Base-by-base conservation (phyloP, 140 eudicot species). In the Flaveria floridana region DNA sequence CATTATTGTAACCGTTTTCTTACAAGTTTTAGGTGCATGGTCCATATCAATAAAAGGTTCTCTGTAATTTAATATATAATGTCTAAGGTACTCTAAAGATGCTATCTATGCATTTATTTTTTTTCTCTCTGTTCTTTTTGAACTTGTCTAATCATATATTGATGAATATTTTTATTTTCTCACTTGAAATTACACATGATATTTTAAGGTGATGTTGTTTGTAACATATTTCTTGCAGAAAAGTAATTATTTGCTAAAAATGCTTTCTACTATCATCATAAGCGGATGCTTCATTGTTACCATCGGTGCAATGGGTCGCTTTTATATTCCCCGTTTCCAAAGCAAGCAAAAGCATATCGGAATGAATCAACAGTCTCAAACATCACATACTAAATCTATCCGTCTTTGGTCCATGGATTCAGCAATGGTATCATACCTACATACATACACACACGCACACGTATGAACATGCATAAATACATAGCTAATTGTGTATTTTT, bases 261-360 rank as follows among this genome's bases (percentile, higher is more conserved):
- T 83, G 70, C 65, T 90, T 56, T 82, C 89, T 37, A 71, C 79
- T 47, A 53, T 82, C 34, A 59, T 94, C 68, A 82, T 80, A 64
- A 80, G 87, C 73, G 96, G 90, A 56, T 63, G 89, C 62, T 81
- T 87, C 56, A 70, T 88, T 30, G 90, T 87, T 64, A 41, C 90
- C 16, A 37, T 90, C 34, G 79, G 87, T 71, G 82, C 82, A 65
- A 48, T 85, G 66, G 73, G 87, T 62, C 89, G 78, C 56, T 63
- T 82, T 59, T 81, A 41, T 67, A n/a, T 87, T 18, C 91, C 91
- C 23, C 68, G 74, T 78, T 69, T 89, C 30, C 83, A 71, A 23
- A 78, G 58, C 66, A 83, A 82, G 63, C 86, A 70, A 76, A 86
- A 75, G 28, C 68, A 69, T 74, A 65, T 63, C 2, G 72, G 76